phyloP scores from a whole-genome alignment of 1,284 basidiomycete species.

The Trichosporon sp. region DNA sequence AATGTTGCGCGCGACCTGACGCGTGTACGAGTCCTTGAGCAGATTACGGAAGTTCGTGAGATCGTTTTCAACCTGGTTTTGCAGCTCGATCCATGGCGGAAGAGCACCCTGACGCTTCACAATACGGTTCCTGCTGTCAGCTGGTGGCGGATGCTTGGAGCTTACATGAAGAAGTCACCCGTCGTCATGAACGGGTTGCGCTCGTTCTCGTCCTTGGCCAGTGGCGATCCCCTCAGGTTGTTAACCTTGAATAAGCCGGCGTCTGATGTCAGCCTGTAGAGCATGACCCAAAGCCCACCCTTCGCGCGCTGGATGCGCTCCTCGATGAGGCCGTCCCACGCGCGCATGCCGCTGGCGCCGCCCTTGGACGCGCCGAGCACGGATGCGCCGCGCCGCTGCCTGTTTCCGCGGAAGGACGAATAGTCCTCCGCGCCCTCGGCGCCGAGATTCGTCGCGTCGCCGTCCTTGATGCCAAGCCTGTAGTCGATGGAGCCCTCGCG shows the following conservation, averaged over 20 bases:
- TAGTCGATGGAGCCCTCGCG: constrained; percentile 73
- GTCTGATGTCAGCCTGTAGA: constrained; percentile 11
- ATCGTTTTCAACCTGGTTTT: constrained; percentile 61
- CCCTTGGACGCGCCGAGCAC: constrained; percentile 41
- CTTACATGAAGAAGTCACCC: constrained; percentile 61
- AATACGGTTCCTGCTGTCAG: constrained; percentile 63
- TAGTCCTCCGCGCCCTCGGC: constrained; percentile 51
- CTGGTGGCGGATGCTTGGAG: background rate
- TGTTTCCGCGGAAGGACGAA: constrained; percentile 53
- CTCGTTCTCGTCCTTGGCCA: constrained; percentile 61
- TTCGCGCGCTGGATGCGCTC: constrained; percentile 66
- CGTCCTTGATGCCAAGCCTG: constrained; percentile 53
- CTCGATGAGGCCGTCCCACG: constrained; percentile 71
- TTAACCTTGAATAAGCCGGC: constrained; percentile 70
- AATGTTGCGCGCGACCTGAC: constrained; percentile 58
- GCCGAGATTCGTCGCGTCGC: constrained; percentile 44
- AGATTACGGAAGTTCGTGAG: constrained; percentile 61
- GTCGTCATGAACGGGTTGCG: constrained; percentile 57
- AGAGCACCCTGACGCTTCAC: constrained; percentile 76
- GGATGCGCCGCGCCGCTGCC: constrained; percentile 50
- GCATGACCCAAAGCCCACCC: constrained; percentile 4
- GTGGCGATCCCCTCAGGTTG: constrained; percentile 68
- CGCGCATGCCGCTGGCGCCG: constrained; percentile 56
- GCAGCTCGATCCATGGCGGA: constrained; percentile 88
- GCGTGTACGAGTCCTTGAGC: constrained; percentile 53